Evolutionary conservation across 352 stramenopile genomes (phyloP).

Genomic region (Pythium periplocum): DNA sequence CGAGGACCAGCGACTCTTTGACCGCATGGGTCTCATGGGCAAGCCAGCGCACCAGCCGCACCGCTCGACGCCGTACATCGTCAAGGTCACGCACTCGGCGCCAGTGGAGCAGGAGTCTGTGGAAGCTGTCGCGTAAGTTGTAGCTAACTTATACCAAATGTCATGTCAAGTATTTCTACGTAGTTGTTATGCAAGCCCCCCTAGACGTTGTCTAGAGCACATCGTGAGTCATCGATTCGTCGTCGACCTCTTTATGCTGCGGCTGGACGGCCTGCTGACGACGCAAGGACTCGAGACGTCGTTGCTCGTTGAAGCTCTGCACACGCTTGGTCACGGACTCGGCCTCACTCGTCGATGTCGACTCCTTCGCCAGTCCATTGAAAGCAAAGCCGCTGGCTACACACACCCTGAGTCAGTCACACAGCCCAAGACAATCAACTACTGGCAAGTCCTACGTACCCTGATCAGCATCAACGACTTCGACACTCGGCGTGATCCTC

Average conservation of each 20-base stretch:
- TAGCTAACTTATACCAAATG: too few species aligned
- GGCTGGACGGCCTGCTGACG: too few species aligned
- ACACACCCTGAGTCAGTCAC: neutral
- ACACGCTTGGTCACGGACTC: slow-evolving; percentile 30
- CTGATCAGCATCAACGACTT: too few species aligned
- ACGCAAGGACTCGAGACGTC: slow-evolving; percentile 6
- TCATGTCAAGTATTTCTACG: too few species aligned
- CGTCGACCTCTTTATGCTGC: too few species aligned
- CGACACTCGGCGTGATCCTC: too few species aligned
- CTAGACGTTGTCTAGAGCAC: too few species aligned
- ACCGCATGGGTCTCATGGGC: slow-evolving; percentile 92
- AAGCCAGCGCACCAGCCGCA: slow-evolving; percentile 94
- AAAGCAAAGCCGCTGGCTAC: slow-evolving; percentile 30
- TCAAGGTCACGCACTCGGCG: slow-evolving; percentile 72
- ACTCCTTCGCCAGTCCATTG: slow-evolving; percentile 18
- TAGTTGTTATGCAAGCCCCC: too few species aligned
- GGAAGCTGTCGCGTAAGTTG: slow-evolving; percentile 4
- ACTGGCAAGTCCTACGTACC: too few species aligned
- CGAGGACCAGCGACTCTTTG: slow-evolving; percentile 92
- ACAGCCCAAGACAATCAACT: neutral
- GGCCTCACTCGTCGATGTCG: slow-evolving; percentile 2
- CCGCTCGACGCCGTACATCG: slow-evolving; percentile 76
- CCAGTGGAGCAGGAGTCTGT: slow-evolving; percentile 23
- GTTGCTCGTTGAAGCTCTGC: slow-evolving; percentile 11
- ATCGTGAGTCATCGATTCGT: too few species aligned